A percentile compares a stretch with the other conserved stretches of the same genome.
Evolutionary conservation across 441 rosid genomes (phyloP).

Genomic region (Euphorbia celastroides): DNA sequence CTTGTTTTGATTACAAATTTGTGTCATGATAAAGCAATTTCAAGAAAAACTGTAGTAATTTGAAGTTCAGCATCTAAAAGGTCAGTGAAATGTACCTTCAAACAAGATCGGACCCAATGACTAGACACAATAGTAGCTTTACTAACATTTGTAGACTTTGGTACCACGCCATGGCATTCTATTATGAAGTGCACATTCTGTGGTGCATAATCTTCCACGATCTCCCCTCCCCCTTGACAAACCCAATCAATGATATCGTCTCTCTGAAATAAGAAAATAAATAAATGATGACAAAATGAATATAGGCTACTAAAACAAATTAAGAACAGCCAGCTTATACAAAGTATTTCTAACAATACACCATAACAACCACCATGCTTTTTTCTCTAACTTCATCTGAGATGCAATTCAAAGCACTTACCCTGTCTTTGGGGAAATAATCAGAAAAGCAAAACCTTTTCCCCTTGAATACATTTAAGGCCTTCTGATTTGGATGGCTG

Average conservation of each 20-base stretch:
- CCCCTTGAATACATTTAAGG: constrained; percentile 58
- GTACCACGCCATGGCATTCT: constrained; percentile 71
- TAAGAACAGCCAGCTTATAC: not conserved
- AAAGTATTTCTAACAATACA: not conserved
- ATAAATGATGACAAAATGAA: not conserved
- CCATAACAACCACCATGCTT: not conserved
- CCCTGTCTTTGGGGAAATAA: constrained; percentile 83
- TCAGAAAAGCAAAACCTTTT: constrained; percentile 69
- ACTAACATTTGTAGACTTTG: constrained; percentile 24
- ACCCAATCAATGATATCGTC: constrained; percentile 85
- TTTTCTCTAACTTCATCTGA: not conserved
- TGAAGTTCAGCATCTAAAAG: not conserved
- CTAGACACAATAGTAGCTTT: constrained; percentile 65
- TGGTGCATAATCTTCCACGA: constrained; percentile 38
- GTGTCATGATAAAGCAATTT: not conserved
- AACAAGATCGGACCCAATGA: constrained; percentile 94
- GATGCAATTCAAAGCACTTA: constrained; percentile 32
- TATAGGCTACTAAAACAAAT: not conserved
- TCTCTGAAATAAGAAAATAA: constrained; percentile 44
- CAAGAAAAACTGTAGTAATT: not conserved
- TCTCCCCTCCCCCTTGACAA: constrained; percentile 82
- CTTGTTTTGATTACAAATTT: not conserved
- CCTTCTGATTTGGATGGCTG: constrained; percentile 34
- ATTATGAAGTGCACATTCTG: constrained; percentile 53
- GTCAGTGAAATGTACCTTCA: constrained; percentile 54